Percentiles rank a stretch among this genome's conserved stretches.
Evolutionary conservation across 169 alveolate species (phyloP).

Genomic region (Plasmodium gaboni): DNA sequence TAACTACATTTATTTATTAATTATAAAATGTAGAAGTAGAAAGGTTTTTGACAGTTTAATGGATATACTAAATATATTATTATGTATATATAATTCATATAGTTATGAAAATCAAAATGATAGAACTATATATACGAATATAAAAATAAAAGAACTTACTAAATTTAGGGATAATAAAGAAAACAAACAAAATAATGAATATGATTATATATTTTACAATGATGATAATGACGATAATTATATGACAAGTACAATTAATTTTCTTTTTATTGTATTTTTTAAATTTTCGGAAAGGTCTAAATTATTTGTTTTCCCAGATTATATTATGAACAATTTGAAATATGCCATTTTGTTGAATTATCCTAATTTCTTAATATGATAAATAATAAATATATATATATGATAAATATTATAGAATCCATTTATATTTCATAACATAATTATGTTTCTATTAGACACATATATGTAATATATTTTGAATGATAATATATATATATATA

Average conservation of each 20-base stretch:
- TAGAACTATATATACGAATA: conserved; percentile 11
- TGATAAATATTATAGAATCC: too few species aligned
- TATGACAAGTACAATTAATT: neutral
- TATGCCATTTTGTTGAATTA: conserved; percentile 64
- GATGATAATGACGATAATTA: conserved; percentile 6
- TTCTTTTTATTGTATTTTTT: conserved; percentile 50
- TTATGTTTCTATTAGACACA: too few species aligned
- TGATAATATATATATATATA: too few species aligned
- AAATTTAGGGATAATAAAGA: too few species aligned
- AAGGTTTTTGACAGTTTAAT: conserved; percentile 52
- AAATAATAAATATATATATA: too few species aligned
- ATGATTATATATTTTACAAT: neutral
- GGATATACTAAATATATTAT: conserved; percentile 62
- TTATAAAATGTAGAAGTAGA: conserved; percentile 35
- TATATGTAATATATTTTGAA: too few species aligned
- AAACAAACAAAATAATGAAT: too few species aligned
- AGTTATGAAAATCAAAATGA: conserved; percentile 55
- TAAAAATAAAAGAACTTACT: conserved; percentile 31
- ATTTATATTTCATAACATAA: too few species aligned
- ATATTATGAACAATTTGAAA: conserved; percentile 53
- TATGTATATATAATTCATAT: conserved; percentile 59
- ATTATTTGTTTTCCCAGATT: conserved; percentile 42
- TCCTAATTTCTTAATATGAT: conserved; percentile 45
- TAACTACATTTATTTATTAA: conserved; percentile 36
- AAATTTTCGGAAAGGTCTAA: conserved; percentile 58